A percentile compares a stretch with the other conserved stretches of the same genome.
Conservation (phyloP, 768 basidiomycete species). For the Nidula microcarpa region DNA sequence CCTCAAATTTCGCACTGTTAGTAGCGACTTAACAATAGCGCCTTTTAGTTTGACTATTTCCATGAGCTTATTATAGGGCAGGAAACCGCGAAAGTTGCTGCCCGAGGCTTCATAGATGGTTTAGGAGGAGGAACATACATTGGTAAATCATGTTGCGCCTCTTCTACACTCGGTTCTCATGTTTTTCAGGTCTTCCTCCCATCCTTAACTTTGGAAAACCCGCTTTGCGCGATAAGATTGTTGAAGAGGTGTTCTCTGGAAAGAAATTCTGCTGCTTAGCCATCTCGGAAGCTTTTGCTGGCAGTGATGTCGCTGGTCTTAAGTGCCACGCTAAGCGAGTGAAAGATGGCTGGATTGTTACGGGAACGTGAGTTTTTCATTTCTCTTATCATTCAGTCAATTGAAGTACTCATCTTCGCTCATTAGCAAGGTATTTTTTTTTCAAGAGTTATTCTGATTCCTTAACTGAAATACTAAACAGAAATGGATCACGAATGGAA, state of each 20-base stretch:
- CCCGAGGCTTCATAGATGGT: slow-evolving; percentile 78
- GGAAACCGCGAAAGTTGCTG: slow-evolving; percentile 66
- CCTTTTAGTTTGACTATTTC: slow-evolving; percentile 69
- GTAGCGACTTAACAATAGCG: no score
- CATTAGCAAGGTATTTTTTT: neutral
- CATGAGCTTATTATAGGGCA: slow-evolving; percentile 74
- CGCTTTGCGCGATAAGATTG: slow-evolving; percentile 56
- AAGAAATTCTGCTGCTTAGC: slow-evolving; percentile 76
- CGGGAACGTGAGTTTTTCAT: slow-evolving; percentile 56
- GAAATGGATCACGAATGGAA: slow-evolving; percentile 84
- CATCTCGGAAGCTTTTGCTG: slow-evolving; percentile 84
- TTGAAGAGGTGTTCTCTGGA: slow-evolving; percentile 53
- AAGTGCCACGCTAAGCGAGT: slow-evolving; percentile 72
- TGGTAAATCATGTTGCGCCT: slow-evolving; percentile 9
- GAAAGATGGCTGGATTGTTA: slow-evolving; percentile 75
- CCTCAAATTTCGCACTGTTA: no score
- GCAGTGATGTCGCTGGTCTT: slow-evolving; percentile 69
- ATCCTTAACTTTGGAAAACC: slow-evolving; percentile 76
- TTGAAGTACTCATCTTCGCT: slow-evolving; percentile 2
- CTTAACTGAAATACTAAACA: slow-evolving; percentile 5
- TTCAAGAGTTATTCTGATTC: neutral
- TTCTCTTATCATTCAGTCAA: neutral
- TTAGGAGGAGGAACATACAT: slow-evolving; percentile 45
- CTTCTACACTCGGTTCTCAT: neutral
- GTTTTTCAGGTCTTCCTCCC: slow-evolving; percentile 55